A percentile compares a stretch with the other conserved stretches of the same genome.
phyloP scores from a whole-genome alignment of 345 rosid genomes.

The Firmiana major region DNA sequence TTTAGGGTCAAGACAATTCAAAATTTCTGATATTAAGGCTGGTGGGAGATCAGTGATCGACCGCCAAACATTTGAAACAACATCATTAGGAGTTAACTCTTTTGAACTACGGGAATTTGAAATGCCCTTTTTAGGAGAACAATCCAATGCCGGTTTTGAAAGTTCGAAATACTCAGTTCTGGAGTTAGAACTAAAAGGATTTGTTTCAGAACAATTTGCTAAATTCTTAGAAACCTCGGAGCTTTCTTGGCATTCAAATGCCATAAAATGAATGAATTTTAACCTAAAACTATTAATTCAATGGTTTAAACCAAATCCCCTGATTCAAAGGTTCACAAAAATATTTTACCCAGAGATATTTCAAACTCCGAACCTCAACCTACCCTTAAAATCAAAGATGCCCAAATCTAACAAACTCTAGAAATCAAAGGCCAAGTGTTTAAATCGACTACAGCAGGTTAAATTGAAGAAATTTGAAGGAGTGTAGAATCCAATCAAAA shows the following conservation, averaged over 20 bases:
- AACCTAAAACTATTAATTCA: not conserved
- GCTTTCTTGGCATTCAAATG: slow-evolving; percentile 65
- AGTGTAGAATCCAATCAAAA: not conserved
- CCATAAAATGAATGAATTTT: slow-evolving; percentile 51
- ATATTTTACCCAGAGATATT: not conserved
- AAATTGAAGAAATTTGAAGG: not conserved
- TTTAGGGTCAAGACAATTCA: slow-evolving; percentile 70
- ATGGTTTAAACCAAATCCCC: not conserved
- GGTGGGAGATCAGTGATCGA: slow-evolving; percentile 78
- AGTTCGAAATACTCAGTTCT: slow-evolving; percentile 24
- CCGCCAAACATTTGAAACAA: slow-evolving; percentile 23
- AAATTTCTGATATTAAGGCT: slow-evolving; percentile 70
- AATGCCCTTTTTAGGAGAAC: slow-evolving; percentile 26
- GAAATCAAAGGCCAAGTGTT: not conserved
- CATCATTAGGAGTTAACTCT: slow-evolving; percentile 34
- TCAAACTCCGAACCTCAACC: not conserved
- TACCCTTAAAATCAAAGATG: not conserved
- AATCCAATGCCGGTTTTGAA: slow-evolving; percentile 21
- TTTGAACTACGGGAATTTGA: slow-evolving; percentile 25
- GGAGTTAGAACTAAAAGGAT: slow-evolving; percentile 7
- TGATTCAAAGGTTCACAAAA: not conserved
- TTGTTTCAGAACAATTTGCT: slow-evolving; percentile 16
- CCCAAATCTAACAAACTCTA: not conserved
- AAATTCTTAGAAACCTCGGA: slow-evolving; percentile 28
- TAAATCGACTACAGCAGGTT: not conserved